Evolutionary conservation across 352 stramenopile species (phyloP), one percentile per base, ranked within the genome.

Genomic region (Phytophthora lateralis): DNA sequence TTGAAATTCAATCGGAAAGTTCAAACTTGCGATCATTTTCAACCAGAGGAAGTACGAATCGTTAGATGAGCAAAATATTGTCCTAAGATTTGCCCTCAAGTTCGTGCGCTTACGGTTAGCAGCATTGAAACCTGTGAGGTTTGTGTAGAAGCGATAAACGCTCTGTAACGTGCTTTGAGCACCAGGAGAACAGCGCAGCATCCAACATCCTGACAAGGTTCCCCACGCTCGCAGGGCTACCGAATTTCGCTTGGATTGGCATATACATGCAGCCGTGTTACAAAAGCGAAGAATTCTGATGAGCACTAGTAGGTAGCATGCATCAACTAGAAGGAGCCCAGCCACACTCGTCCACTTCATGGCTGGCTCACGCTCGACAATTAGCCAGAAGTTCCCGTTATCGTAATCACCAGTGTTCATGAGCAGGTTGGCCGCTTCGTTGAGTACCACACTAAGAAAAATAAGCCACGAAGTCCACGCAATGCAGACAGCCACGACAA

Each of bases 361-460:
- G 4, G 12, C 5, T 0, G 49, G 21, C 0, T 24, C 1, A 2
- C 43, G 30, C 6, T 76, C 69, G 10, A 63, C 15, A 20, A 75
- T 75, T 9, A 77, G 63, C 63, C 73, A 80, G 24, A 82, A 80
- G 4, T 52, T 49, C 2, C 67, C 70, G 11, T 80, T 66, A 26
- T 80, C 68, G 11, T 66, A 78, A 20, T 72, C 55, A 0, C 35
- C 49, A 0, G 63, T 79, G 32, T 68, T 63, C 71, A 82, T 77
- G 43, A 82, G 61, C 7, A 61, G 51, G 38, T 79, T 82, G 5
- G 67, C 67, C 2, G 64, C 64, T 46, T 53, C 42, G 20, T 71
- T 80, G 9, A 63, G 73, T 12, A 50, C 61, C 5, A 70, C 6
- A 4, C 48, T 68, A 35, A 79, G 42, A 12, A 66, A 60, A 8